Base-by-base conservation (phyloP, 176 grass and related monocot species). In the Dactylis glomerata region DNA sequence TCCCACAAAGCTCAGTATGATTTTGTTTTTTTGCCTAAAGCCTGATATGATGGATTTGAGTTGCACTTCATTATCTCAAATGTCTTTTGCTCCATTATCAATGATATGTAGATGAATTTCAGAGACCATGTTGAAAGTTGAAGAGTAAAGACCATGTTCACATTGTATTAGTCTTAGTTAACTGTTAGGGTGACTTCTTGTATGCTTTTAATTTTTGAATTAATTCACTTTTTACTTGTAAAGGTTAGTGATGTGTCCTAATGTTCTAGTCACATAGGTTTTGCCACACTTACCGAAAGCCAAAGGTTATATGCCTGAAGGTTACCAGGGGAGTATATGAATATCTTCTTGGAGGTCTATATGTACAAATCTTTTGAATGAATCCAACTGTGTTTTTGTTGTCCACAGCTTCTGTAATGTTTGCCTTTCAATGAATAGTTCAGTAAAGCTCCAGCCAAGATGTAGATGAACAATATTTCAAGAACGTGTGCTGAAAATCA, bases 61-160 rank as follows among this genome's bases (percentile, higher is more conserved):
- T 26, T 84, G 44, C 34, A 57, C 75, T 80, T 27, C 36, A 34
- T 33, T 14, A 47, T 23, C 40, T 80, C 27, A 30, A 11, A 57
- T 30, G 13, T 67, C 20, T 4, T 84, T 68, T 57, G 6, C 57
- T 67, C 37, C 20, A 56, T 34, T 63, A 17, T 78, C 3, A 24
- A 6, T 85, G 49, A 71, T 20, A 55, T 65, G 65, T 64, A 27
- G 44, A 34, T 89, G 62, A 50, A 37, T 70, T 59, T 30, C 12
- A 42, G 32, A 54, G 32, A 4, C 27, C 36, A 4, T 81, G 30
- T 76, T 68, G 62, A 77, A 76, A 42, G 22, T 26, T 82, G 6
- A 76, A 51, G 28, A 68, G 16, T 19, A 24, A 52, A 74, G 10
- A 71, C 27, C 24, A 56, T 31, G 28, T 20, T 78, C 37, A n/a